These are phyloP conservation scores for Talaromyces sp. DNA, from an alignment of 2,329 filamentous ascomycete species.

Conservation along the genomic window DNA sequence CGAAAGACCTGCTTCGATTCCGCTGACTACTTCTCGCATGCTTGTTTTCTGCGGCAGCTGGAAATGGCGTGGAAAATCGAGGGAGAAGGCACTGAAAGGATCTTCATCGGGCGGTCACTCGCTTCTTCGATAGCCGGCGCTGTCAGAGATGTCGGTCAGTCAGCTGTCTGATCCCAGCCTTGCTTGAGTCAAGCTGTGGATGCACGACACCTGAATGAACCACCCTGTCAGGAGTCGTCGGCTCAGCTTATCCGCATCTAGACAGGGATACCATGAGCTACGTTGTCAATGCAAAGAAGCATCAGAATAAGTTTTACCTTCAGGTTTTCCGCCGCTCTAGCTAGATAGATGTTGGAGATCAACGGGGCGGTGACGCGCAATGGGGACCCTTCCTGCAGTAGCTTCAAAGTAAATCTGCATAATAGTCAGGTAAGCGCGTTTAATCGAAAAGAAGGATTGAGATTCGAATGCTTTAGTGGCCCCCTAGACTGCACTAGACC, in stretches of 20 bases:
- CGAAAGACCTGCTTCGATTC: neutral
- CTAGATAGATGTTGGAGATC: neutral
- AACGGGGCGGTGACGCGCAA: slow-evolving; percentile 8
- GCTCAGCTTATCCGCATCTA: neutral
- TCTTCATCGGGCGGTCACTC: neutral
- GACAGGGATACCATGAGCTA: slow-evolving; percentile 7
- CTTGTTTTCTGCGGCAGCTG: neutral
- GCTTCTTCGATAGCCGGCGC: neutral
- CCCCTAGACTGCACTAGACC: neutral
- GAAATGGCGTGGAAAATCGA: neutral
- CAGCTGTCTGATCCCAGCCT: neutral
- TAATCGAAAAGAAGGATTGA: neutral
- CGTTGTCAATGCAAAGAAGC: neutral
- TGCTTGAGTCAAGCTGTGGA: neutral
- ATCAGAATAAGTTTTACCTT: neutral
- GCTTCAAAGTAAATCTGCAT: slow-evolving; percentile 1
- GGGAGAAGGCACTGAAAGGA: neutral
- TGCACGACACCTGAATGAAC: neutral
- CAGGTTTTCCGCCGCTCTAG: neutral
- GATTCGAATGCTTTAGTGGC: neutral
- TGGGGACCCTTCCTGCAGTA: neutral
- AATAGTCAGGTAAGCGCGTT: slow-evolving; percentile 10
- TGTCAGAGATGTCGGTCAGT: neutral
- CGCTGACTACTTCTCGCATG: neutral
- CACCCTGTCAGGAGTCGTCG: neutral